Conservation (phyloP, 2,329 filamentous ascomycete genomes). For the Sclerotinia trifoliorum region DNA sequence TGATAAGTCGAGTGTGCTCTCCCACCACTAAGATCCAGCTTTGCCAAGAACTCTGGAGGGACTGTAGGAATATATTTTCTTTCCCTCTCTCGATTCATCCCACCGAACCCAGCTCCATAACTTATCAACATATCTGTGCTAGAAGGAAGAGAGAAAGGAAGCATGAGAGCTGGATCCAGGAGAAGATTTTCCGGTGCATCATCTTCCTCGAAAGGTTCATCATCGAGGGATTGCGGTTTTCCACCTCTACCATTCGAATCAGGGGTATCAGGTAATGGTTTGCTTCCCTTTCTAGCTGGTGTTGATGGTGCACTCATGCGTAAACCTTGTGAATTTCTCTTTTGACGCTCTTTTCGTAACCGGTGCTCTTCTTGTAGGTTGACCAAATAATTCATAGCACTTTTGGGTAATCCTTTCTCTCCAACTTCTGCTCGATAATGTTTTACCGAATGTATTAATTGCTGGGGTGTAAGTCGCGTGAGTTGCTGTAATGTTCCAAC, state of each 20-base stretch:
- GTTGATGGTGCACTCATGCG: conserved; percentile 42
- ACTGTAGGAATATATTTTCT: conserved; percentile 95
- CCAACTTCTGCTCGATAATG: conserved; percentile 94
- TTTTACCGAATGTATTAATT: conserved; percentile 86
- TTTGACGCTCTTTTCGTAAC: conserved; percentile 53
- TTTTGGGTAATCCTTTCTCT: conserved; percentile 87
- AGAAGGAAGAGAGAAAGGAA: conserved; percentile 92
- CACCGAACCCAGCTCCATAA: conserved; percentile 92
- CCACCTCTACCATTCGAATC: conserved; percentile 44
- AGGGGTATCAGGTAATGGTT: conserved; percentile 46
- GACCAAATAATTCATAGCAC: conserved; percentile 80
- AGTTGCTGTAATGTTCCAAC: conserved; percentile 88
- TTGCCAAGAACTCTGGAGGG: conserved; percentile 87
- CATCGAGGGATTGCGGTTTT: conserved; percentile 31
- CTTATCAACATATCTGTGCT: conserved; percentile 96
- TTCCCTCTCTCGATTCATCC: conserved; percentile 85
- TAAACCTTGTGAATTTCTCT: conserved; percentile 48
- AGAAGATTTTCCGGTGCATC: conserved; percentile 73
- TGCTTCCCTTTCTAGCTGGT: conserved; percentile 42
- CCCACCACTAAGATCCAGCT: conserved; percentile 62
- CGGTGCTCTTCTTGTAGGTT: conserved; percentile 74
- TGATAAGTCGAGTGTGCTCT: conserved; percentile 57
- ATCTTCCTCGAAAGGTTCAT: conserved; percentile 48
- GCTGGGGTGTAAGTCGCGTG: conserved; percentile 77
- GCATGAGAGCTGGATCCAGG: conserved; percentile 84